Percentiles rank a stretch among this genome's conserved stretches.
Conservation (phyloP, 2,329 filamentous ascomycete species). For the Parastagonospora avenae region DNA sequence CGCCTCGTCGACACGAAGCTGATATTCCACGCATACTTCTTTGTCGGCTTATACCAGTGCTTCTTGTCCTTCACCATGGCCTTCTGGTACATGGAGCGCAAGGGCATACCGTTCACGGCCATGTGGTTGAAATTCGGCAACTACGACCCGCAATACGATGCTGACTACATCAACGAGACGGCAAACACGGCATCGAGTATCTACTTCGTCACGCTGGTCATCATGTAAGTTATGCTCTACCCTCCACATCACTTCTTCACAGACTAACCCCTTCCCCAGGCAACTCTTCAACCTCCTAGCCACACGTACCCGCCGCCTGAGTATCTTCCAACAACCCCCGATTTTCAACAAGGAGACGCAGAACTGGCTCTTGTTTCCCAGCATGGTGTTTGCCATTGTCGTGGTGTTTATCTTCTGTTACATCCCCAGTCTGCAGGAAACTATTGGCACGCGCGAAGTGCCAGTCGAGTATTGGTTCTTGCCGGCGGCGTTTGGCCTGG, state of each 20-base stretch:
- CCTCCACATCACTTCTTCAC: no score
- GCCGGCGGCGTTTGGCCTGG: slow-evolving; percentile 72
- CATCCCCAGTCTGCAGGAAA: slow-evolving; percentile 66
- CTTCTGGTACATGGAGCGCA: slow-evolving; percentile 51
- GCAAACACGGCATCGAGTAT: slow-evolving; percentile 72
- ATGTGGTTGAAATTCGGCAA: slow-evolving; percentile 63
- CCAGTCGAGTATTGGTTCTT: slow-evolving; percentile 78
- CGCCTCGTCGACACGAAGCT: slow-evolving; percentile 75
- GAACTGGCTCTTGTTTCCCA: slow-evolving; percentile 72
- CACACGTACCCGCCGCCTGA: slow-evolving; percentile 63
- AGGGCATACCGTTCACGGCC: slow-evolving; percentile 69
- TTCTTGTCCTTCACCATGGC: slow-evolving; percentile 52
- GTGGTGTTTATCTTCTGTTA: slow-evolving; percentile 72
- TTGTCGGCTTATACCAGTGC: slow-evolving; percentile 64
- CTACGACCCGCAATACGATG: slow-evolving; percentile 29
- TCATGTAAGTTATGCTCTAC: slow-evolving; percentile 62
- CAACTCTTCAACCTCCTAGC: slow-evolving; percentile 79
- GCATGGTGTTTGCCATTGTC: slow-evolving; percentile 69
- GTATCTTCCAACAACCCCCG: slow-evolving; percentile 75
- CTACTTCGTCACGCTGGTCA: slow-evolving; percentile 80
- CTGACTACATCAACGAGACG: slow-evolving; percentile 47
- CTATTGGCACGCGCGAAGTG: slow-evolving; percentile 65
- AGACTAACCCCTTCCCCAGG: slow-evolving; percentile 39
- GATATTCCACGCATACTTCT: slow-evolving; percentile 72
- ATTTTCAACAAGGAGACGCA: slow-evolving; percentile 65